Percentiles rank a stretch among this genome's conserved stretches.
Conservation (phyloP, 176 grass and related monocot species). For the Musa itinerans region DNA sequence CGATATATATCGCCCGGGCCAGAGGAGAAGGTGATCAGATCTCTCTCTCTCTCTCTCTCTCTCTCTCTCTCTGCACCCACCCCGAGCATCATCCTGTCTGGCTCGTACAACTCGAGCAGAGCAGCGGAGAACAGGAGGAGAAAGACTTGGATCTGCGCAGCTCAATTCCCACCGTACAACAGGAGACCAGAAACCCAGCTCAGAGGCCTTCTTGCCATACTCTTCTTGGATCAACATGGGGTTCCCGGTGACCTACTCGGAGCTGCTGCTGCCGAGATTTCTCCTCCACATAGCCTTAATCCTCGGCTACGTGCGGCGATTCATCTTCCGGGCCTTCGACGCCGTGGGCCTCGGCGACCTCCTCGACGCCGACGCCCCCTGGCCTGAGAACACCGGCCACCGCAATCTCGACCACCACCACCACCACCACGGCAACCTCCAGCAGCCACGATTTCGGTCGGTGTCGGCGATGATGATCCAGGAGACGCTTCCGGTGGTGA, state of each 20-base stretch:
- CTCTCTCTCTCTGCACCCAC: too few relatives aligned
- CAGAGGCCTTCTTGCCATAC: neutral
- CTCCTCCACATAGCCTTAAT: neutral
- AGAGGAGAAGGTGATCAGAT: too few relatives aligned
- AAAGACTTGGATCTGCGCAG: too few relatives aligned
- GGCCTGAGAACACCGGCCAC: neutral
- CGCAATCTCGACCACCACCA: neutral
- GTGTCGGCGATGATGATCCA: constrained; percentile 9
- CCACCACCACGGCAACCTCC: neutral
- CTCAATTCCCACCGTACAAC: too few relatives aligned
- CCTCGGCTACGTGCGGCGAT: neutral
- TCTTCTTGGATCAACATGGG: neutral
- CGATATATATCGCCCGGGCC: too few relatives aligned
- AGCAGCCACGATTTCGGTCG: neutral
- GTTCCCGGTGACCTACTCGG: constrained; percentile 1
- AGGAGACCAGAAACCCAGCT: too few relatives aligned
- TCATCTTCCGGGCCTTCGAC: constrained; percentile 3
- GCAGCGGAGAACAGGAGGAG: too few relatives aligned
- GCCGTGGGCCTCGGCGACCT: constrained; percentile 8
- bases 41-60: too few relatives aligned
- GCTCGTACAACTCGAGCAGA: too few relatives aligned
- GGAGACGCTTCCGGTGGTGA: constrained; percentile 1
- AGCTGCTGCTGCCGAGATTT: neutral
- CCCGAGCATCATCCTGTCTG: too few relatives aligned
- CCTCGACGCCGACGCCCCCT: constrained; percentile 2